phyloP scores from a whole-genome alignment of 495 filamentous ascomycete genomes.

The Niebla homalea region DNA sequence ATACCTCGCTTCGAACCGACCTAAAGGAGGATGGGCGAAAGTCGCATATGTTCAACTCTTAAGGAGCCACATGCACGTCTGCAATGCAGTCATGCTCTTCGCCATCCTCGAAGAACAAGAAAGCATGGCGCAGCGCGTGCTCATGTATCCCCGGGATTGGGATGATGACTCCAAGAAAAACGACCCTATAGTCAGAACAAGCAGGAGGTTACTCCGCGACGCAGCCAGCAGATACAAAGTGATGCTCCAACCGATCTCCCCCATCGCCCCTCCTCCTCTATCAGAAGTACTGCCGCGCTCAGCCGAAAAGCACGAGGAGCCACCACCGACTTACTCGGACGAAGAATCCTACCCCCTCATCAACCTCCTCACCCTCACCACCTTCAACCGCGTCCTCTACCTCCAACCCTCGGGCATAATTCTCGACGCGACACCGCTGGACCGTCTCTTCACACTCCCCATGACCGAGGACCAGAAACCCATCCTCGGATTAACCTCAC shows the following conservation, averaged over 20 bases:
- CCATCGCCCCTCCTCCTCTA: neutral
- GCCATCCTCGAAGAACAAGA: conserved; percentile 27
- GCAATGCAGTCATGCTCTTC: conserved; percentile 33
- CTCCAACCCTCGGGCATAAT: conserved; percentile 28
- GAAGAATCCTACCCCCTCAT: conserved; percentile 23
- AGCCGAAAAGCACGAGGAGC: conserved; percentile 10
- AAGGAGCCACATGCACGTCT: conserved; percentile 27
- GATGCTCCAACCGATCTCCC: conserved; percentile 24
- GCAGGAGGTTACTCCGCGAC: conserved; percentile 25
- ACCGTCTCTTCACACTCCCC: conserved; percentile 28
- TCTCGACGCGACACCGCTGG: conserved; percentile 28
- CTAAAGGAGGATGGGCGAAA: conserved; percentile 24
- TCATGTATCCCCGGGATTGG: conserved; percentile 34
- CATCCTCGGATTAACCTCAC: conserved; percentile 14
- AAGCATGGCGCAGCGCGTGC: conserved; percentile 28
- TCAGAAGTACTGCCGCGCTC: conserved; percentile 10
- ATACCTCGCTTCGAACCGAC: conserved; percentile 18
- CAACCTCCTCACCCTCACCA: conserved; percentile 24
- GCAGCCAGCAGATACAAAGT: conserved; percentile 31
- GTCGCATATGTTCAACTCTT: conserved; percentile 33
- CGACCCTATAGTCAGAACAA: conserved; percentile 21
- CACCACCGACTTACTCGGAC: conserved; percentile 4
- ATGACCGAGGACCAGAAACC: conserved; percentile 15
- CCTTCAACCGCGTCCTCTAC: conserved; percentile 30
- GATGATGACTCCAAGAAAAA: conserved; percentile 8